Base-by-base conservation (phyloP, 768 basidiomycete genomes). In the Trametes maxima region DNA sequence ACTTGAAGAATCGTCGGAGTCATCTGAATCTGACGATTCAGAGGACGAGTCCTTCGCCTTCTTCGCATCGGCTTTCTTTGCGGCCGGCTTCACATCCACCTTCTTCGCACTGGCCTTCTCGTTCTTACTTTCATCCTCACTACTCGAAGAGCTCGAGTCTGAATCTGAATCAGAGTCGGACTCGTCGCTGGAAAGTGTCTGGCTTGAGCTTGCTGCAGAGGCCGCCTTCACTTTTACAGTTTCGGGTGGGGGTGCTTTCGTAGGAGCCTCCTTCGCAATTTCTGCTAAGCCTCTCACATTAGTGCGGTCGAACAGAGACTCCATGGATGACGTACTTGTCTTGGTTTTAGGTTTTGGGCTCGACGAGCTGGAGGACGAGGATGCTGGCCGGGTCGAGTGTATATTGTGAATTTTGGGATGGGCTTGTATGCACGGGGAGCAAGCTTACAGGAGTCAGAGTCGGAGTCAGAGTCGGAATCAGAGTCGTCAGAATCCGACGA, bases 381-480 rank as follows among this genome's bases (percentile, higher is more conserved):
- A 65, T 8, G 64, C 55, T 57, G 42, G 8, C 25, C 42, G 35
- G 28, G 35, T 19, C 16, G 28, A 21, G 14, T 17, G 14, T 14
- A 36, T 62, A 50, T 47, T 59, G 37, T 62, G 24, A 59, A 57
- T 54, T 36, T 51, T 65, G 37, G 51, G 57, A 58, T 14, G 40
- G 10, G 22, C 19, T 45, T 37, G 1, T 5, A 37, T 28, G 37
- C 36, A 47, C 24, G 22, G 3, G 12, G 11, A 21, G 10, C 39
- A 36, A 33, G 24, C 36, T 68, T 61, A 71, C 57, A 59, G 3
- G 74, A 74, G 48, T 63, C 65, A 35, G 72, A 70, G 25, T 69
- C 68, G 0, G 59, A 59, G 35, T 61, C 59, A 5, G 72, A 68
- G 37, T 73, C 74, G 7, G 28, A 24, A 33, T 49, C 47, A 3